A percentile compares a stretch with the other conserved stretches of the same genome.
Evolutionary conservation across 106 monocot species (phyloP).

Genomic region (Phalaenopsis equestris): DNA sequence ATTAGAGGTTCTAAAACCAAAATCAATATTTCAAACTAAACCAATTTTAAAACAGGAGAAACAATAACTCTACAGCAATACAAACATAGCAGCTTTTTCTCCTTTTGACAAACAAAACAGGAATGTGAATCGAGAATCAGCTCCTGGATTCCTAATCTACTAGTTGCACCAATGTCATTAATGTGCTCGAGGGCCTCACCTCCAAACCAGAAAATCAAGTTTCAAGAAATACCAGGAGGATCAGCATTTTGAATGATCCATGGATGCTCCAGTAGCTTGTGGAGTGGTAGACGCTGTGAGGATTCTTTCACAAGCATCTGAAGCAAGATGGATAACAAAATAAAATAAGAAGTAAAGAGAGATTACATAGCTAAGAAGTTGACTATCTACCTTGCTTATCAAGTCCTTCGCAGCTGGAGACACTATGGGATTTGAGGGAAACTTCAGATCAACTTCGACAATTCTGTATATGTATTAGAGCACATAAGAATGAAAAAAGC

Average conservation of each 20-base stretch:
- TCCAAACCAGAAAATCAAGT: too few species aligned
- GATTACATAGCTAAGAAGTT: too few species aligned
- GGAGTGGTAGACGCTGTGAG: slow-evolving; percentile 67
- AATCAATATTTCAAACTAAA: too few species aligned
- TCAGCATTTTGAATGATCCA: slow-evolving; percentile 96
- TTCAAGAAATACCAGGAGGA: slow-evolving; percentile 69
- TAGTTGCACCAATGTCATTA: too few species aligned
- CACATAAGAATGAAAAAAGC: background rate
- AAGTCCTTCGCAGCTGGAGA: slow-evolving; percentile 80
- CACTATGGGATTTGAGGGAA: slow-evolving; percentile 67
- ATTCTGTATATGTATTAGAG: slow-evolving; percentile 44
- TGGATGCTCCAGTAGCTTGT: slow-evolving; percentile 89
- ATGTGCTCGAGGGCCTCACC: too few species aligned
- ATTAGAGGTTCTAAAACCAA: too few species aligned
- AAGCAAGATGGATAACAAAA: background rate
- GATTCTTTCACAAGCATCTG: slow-evolving; percentile 95
- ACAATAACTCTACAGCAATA: too few species aligned
- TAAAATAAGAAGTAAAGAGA: background rate
- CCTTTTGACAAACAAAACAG: too few species aligned
- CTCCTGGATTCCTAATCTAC: too few species aligned
- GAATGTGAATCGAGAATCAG: too few species aligned
- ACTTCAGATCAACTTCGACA: slow-evolving; percentile 89
- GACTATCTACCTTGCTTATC: slow-evolving; percentile 62
- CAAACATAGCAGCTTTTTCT: too few species aligned
- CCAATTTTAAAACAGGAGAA: too few species aligned